Conservation (phyloP, 495 filamentous ascomycete species). For the Penicillium mononematosum region DNA sequence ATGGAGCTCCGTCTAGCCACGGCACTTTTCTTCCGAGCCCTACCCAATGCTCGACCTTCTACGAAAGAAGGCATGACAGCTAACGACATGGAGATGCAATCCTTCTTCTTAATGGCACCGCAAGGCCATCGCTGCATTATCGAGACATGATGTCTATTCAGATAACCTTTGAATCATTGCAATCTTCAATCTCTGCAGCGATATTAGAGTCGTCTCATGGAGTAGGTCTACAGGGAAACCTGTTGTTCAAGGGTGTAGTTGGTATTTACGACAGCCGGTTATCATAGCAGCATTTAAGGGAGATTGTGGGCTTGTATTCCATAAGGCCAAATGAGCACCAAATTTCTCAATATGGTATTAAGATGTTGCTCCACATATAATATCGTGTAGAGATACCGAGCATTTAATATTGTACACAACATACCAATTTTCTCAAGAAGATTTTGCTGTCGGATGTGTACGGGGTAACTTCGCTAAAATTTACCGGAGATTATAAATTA, state of each 20-base stretch:
- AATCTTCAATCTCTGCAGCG: background rate
- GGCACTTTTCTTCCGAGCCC: conserved; percentile 33
- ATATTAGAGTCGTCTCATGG: too few relatives aligned
- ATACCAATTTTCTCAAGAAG: too few relatives aligned
- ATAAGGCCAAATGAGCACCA: background rate
- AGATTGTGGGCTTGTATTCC: background rate
- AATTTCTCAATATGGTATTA: background rate
- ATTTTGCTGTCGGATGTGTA: too few relatives aligned
- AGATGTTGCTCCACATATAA: too few relatives aligned
- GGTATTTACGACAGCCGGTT: background rate
- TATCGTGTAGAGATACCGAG: too few relatives aligned
- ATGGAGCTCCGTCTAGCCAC: conserved; percentile 39
- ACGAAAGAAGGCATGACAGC: conserved; percentile 41
- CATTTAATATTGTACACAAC: too few relatives aligned
- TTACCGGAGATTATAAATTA: background rate
- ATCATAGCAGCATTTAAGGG: background rate
- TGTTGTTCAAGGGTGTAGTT: too few relatives aligned
- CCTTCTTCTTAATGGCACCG: conserved; percentile 46
- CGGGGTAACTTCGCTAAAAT: too few relatives aligned
- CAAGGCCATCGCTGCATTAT: conserved; percentile 47
- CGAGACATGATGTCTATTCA: conserved; percentile 25
- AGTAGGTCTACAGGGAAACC: too few relatives aligned
- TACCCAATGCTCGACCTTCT: conserved; percentile 28
- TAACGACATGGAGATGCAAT: conserved; percentile 41
- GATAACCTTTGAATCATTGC: background rate